Base-by-base conservation (phyloP, 2,329 filamentous ascomycete species). In the Pseudogymnoascus sp. region DNA sequence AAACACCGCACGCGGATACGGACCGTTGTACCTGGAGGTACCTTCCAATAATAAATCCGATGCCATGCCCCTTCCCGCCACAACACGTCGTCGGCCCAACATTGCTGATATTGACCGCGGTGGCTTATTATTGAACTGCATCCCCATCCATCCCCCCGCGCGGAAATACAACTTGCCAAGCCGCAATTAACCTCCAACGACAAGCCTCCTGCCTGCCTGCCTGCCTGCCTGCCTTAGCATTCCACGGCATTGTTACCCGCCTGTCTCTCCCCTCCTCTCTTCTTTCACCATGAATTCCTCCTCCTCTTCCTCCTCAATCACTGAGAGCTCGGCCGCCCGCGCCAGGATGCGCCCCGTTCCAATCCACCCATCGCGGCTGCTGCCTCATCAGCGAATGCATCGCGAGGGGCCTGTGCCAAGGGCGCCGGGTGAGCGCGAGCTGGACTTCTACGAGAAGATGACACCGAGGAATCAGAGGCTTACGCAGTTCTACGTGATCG, bases 401-500 rank as follows among this genome's bases (percentile, higher is more conserved):
- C 57, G 57, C 57, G 33, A 37, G 36, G 57, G 57, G 4, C 57
- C 33, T 36, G 33, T 39, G 36, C 57, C 57, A 15, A 39, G 57
- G n/a, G 57, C 57, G 36, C 57, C 57, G 25, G 28, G 47, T 28
- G 47, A 53, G 28, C 33, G 57, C 7, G 57, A 58, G 6, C 15
- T 9, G 57, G 57, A 58, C 57, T 58, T 58, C 18, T 58, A 58
- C 25, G 57, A 58, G 57, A 18, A 20, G 4, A 37, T 58, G 57
- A 58, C 33, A 20, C 57, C 57, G 18, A 20, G 33, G 33, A 58
- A 58, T 39, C 33, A 58, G 57, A 9, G 57, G 6, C 36, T 58
- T 6, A 58, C 57, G 12, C 18, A 58, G 57, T 18, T 58, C 2
- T 58, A 58, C 37, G 57, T 58, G 8, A 38, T 39, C n/a, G 15